Conservation (phyloP, 306 rosid species). For the Citrullus amarus region DNA sequence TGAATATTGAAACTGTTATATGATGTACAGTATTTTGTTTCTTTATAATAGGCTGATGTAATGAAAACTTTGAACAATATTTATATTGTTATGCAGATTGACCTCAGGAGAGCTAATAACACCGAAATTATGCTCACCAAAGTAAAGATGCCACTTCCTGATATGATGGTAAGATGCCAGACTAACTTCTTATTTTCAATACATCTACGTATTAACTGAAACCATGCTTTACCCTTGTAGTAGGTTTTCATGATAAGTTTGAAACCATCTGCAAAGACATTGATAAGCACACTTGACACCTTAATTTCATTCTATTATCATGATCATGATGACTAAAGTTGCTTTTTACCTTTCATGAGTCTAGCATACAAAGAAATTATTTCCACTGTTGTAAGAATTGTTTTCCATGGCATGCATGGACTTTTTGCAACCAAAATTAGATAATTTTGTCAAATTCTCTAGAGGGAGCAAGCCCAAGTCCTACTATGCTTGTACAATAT, state of each 20-base stretch:
- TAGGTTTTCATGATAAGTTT: not conserved
- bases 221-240: not conserved
- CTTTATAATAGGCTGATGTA: not conserved
- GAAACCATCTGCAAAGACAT: not conserved
- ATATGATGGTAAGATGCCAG: slow-evolving; percentile 80
- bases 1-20: not conserved
- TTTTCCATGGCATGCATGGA: not conserved
- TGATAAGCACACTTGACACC: not conserved
- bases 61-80: not conserved
- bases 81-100: slow-evolving; percentile 42
- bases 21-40: not conserved
- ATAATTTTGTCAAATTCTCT: not conserved
- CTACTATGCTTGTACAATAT: not conserved
- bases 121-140: slow-evolving; percentile 99
- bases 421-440: not conserved
- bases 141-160: slow-evolving; percentile 99
- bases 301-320: not conserved
- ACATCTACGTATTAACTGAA: not conserved
- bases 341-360: not conserved
- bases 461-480: not conserved
- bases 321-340: not conserved
- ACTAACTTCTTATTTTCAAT: slow-evolving; percentile 6
- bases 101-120: slow-evolving; percentile 90
- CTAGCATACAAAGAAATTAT: not conserved
- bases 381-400: not conserved